phyloP scores from a whole-genome alignment of 2,329 filamentous ascomycete species.

The Venturia oleaginea region DNA sequence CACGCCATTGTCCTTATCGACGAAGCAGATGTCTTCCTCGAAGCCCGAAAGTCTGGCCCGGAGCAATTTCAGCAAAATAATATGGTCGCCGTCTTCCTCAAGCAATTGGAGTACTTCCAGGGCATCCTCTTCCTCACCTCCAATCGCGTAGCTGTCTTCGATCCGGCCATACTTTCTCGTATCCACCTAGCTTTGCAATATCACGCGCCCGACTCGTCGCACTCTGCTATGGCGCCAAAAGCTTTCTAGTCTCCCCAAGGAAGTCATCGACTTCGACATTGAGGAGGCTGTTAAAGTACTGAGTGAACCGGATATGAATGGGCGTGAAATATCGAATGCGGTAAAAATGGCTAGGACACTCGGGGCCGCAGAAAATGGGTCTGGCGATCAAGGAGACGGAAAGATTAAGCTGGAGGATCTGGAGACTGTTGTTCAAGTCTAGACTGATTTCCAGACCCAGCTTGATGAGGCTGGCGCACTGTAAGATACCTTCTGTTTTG shows the following conservation, averaged over 20 bases:
- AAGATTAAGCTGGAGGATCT: conserved; percentile 17
- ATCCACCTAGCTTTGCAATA: conserved; percentile 29
- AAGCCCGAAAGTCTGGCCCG: conserved; percentile 32
- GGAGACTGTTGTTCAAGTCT: conserved; percentile 18
- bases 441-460: conserved; percentile 16
- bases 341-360: conserved; percentile 19
- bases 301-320: conserved; percentile 17
- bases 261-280: conserved; percentile 15
- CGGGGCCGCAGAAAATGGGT: conserved; percentile 15
- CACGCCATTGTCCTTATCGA: conserved; percentile 47
- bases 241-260: conserved; percentile 6
- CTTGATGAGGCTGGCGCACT: not conserved
- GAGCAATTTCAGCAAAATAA: conserved; percentile 6
- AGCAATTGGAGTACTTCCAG: conserved; percentile 32
- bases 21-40: conserved; percentile 53
- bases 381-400: not conserved
- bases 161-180: conserved; percentile 33
- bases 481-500: not conserved
- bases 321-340: conserved; percentile 21
- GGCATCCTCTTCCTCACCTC: conserved; percentile 35
- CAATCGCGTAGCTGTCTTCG: conserved; percentile 31
- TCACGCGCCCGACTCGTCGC: conserved; percentile 15
- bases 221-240: conserved; percentile 17
- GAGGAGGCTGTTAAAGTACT: conserved; percentile 15
- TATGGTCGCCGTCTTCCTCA: conserved; percentile 32